A percentile compares a stretch with the other conserved stretches of the same genome.
phyloP scores from a whole-genome alignment of 75 land plant species.

The Picea sitchensis region DNA sequence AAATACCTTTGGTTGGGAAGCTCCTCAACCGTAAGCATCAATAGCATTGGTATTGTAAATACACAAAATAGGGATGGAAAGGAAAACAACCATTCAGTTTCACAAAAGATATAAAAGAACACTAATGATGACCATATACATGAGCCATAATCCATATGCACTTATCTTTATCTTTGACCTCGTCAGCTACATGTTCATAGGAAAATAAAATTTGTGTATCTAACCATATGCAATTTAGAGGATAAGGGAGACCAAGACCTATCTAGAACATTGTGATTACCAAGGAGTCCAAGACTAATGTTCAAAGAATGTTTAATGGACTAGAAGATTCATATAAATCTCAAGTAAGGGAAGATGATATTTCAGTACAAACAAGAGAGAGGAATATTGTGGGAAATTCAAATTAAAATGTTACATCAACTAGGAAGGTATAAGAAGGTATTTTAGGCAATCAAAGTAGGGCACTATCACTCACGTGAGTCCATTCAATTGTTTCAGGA shows the following conservation, averaged over 20 bases:
- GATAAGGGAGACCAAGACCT: neutral
- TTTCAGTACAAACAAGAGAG: neutral
- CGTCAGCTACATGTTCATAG: neutral
- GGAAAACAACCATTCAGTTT: slow-evolving; percentile 25
- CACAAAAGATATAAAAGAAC: slow-evolving; percentile 36
- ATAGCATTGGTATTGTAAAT: slow-evolving; percentile 10
- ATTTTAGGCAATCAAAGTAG: neutral
- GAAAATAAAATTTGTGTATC: neutral
- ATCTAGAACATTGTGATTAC: neutral
- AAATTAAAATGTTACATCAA: neutral
- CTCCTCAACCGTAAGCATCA: slow-evolving; percentile 4
- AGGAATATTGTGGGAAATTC: neutral
- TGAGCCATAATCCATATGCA: neutral
- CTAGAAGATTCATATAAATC: neutral
- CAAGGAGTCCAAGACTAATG: no score
- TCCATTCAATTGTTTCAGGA: no score
- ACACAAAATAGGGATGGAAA: slow-evolving; percentile 17
- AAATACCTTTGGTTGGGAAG: neutral
- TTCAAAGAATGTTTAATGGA: neutral
- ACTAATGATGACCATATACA: neutral
- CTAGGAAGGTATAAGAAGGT: neutral
- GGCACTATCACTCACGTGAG: neutral
- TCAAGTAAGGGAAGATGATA: neutral
- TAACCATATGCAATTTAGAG: no score
- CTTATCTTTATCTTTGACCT: neutral